phyloP scores from a whole-genome alignment of 768 basidiomycete genomes.

The Russula compacta region DNA sequence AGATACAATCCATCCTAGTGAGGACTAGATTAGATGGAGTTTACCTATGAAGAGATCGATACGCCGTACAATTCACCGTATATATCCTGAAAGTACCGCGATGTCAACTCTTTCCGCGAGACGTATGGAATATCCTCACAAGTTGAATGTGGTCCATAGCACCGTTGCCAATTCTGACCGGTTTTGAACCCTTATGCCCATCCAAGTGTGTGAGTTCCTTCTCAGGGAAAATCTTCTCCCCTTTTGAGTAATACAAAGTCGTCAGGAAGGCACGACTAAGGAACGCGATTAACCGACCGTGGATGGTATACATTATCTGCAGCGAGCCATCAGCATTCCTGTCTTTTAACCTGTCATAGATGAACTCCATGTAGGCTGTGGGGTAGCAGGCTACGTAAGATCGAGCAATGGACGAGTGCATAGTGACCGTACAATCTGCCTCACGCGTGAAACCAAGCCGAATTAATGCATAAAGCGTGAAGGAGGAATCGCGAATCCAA shows the following conservation, averaged over 20 bases:
- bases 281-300: conserved; percentile 40
- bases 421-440: conserved; percentile 54
- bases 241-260: conserved; percentile 19
- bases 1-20: conserved; percentile 87
- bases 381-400: conserved; percentile 5
- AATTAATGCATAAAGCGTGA: conserved; percentile 91
- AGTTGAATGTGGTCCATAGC: conserved; percentile 90
- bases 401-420: not conserved
- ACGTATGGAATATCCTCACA: conserved; percentile 32
- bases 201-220: conserved; percentile 85
- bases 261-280: not conserved
- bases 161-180: conserved; percentile 90
- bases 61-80: conserved; percentile 81
- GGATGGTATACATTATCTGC: conserved; percentile 96
- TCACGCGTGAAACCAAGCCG: conserved; percentile 92
- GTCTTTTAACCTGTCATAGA: conserved; percentile 70
- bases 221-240: conserved; percentile 62
- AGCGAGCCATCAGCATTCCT: conserved; percentile 86
- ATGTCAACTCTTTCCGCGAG: conserved; percentile 1
- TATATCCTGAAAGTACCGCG: conserved; percentile 59
- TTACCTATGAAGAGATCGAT: not conserved
- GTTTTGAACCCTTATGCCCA: conserved; percentile 78
- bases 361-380: conserved; percentile 84
- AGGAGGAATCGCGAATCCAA: conserved; percentile 94
- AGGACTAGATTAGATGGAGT: not conserved